Evolutionary conservation across 2,329 filamentous ascomycete species (phyloP).

Genomic region (Pseudogymnoascus sp.): DNA sequence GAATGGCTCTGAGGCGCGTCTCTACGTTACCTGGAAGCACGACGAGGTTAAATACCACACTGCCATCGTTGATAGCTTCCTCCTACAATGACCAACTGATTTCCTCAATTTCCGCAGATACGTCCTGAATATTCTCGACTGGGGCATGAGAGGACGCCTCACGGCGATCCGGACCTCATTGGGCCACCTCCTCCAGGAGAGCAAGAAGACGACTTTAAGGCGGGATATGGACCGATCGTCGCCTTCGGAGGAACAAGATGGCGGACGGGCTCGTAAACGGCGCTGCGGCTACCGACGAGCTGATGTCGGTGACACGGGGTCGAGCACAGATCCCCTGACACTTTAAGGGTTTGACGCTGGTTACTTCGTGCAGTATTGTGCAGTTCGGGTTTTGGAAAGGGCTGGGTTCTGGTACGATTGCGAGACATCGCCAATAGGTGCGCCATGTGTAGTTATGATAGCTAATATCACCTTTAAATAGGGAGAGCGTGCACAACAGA

Average conservation of each 20-base stretch:
- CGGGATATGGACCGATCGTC: conserved; percentile 15
- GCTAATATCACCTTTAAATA: background rate
- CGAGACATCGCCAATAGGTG: too few relatives aligned
- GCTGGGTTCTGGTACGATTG: too few relatives aligned
- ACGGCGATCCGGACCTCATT: conserved; percentile 21
- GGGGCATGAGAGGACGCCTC: conserved; percentile 27
- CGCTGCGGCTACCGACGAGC: background rate
- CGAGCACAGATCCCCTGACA: background rate
- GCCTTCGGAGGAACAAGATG: conserved; percentile 19
- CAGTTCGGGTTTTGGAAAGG: background rate
- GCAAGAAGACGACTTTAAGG: conserved; percentile 15
- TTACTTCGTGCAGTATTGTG: background rate
- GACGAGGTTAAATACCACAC: conserved; percentile 28
- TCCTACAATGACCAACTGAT: conserved; percentile 25
- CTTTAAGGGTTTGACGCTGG: background rate
- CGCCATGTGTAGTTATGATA: background rate
- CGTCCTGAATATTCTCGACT: conserved; percentile 33
- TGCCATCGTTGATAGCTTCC: conserved; percentile 25
- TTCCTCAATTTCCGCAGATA: conserved; percentile 29
- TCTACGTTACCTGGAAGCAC: conserved; percentile 32
- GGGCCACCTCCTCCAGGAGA: conserved; percentile 21
- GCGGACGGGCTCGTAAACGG: background rate
- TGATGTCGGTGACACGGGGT: background rate
- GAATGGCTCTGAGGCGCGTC: conserved; percentile 28
- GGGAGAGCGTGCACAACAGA: background rate